Percentiles rank a stretch among this genome's conserved stretches.
These are phyloP conservation scores for Hypoxylon sp. DNA, from an alignment of 2,329 filamentous ascomycete species.

Conservation along the genomic window DNA sequence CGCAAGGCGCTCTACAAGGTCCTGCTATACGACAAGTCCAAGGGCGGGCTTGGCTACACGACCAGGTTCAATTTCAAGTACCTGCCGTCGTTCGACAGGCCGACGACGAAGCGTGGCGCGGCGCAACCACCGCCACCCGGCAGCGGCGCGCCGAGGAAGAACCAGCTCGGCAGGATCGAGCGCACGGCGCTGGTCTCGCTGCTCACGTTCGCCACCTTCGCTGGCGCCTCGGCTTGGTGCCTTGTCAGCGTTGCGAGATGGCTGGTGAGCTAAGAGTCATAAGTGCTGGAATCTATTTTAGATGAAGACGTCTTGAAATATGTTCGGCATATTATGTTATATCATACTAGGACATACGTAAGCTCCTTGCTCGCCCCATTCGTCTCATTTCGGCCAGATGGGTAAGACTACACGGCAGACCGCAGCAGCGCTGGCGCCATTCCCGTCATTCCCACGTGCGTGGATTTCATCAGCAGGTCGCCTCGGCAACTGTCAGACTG, in stretches of 20 bases:
- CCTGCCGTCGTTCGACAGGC: conserved; percentile 57
- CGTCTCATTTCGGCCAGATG: too few species aligned
- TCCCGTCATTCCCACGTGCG: not conserved
- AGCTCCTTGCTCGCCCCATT: too few species aligned
- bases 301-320: too few species aligned
- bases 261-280: not conserved
- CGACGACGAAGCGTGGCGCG: conserved; percentile 46
- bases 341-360: too few species aligned
- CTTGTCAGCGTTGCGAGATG: conserved; percentile 2
- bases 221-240: conserved; percentile 28
- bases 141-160: conserved; percentile 38
- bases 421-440: not conserved
- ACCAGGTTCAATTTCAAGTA: conserved; percentile 76
- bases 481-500: not conserved
- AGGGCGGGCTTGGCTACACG: conserved; percentile 67
- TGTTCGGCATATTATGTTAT: too few species aligned
- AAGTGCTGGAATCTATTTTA: not conserved
- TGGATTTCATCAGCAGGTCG: not conserved
- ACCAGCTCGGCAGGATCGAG: conserved; percentile 47
- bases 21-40: conserved; percentile 66
- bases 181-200: conserved; percentile 39
- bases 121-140: conserved; percentile 43
- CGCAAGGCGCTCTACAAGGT: conserved; percentile 68
- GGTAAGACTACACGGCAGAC: not conserved
- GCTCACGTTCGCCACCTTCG: conserved; percentile 24